These are phyloP conservation scores for Castanea sativa DNA, from an alignment of 306 rosid species.

Conservation along the genomic window DNA sequence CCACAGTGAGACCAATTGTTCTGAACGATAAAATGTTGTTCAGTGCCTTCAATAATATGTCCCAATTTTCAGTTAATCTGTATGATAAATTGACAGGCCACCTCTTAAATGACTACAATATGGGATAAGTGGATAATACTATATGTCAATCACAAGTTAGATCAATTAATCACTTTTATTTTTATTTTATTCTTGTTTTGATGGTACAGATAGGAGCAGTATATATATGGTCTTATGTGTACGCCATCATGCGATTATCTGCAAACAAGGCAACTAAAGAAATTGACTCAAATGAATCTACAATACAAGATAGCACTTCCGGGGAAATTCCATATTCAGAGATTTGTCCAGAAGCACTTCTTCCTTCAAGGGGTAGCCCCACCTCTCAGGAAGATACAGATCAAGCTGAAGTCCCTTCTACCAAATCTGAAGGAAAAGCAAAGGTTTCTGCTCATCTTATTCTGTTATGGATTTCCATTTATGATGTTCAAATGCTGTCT, in stretches of 20 bases:
- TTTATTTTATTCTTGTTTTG: not conserved
- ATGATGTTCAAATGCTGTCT: not conserved
- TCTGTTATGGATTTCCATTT: not conserved
- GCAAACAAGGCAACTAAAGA: constrained; percentile 16
- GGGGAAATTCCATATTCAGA: constrained; percentile 17
- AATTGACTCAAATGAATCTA: constrained; percentile 16
- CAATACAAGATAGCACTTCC: not conserved
- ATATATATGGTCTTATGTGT: constrained; percentile 38
- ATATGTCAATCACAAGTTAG: not conserved
- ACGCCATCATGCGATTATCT: constrained; percentile 34
- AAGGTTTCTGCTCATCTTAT: constrained; percentile 13
- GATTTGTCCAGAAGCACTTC: constrained; percentile 14
- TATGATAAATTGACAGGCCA: not conserved
- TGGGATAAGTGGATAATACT: too few relatives aligned
- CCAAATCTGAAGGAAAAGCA: not conserved
- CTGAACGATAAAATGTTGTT: not conserved
- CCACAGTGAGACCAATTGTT: not conserved
- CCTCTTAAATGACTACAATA: not conserved
- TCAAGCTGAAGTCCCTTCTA: constrained; percentile 28
- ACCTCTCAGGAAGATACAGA: constrained; percentile 14
- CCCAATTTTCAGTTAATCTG: not conserved
- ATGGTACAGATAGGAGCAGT: constrained; percentile 27
- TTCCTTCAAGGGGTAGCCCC: constrained; percentile 1
- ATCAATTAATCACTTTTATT: not conserved
- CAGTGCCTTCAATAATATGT: not conserved